Base-by-base conservation (phyloP, 805 yeast species). In the Candida sanyiensis region DNA sequence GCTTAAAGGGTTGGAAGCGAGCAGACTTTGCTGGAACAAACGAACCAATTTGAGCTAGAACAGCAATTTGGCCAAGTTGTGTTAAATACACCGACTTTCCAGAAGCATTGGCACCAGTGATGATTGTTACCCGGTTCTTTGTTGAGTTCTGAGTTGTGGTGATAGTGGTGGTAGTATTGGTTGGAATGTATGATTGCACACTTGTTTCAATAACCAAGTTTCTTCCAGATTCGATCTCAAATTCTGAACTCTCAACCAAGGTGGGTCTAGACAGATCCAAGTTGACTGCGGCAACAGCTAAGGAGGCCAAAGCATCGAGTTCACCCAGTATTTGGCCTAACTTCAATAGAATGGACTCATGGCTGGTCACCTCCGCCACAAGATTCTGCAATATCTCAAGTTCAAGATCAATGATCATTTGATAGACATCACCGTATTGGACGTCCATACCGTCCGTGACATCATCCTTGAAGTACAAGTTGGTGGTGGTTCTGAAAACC, bases 61-160 rank as follows among this genome's bases (percentile, higher is more conserved):
- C 66, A 0, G 72, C 70, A 6, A 70, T 63, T 23, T 73, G 45
- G 0, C 77, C 80, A 36, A 66, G 57, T 39, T 72, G 78, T 3
- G 69, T 50, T 15, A 75, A 50, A 40, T 64, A 66, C 0, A 75
- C 74, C 1, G 78, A 69, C 45, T 76, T 76, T 0, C 81, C 80
- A 3, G 75, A 68, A 22, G 62, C 63, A 45, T 70, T 70, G 0
- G 75, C 66, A 22, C 81, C 80, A 16, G 78, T 66, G 20, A 75
- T 41, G 28, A 76, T 35, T 42, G 65, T 37, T 7, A 49, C 36
- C 3, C 19, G 27, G 0, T 28, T 28, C 22, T 15, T 28, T n/a
- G 21, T 8, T 5, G 32, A 11, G 25, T 8, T 11, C 11, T 8
- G 8, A 11, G 25, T 22, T 8, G 25, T 22, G 25, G 8, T 11